A percentile compares a stretch with the other conserved stretches of the same genome.
Conservation (phyloP, 441 rosid genomes). For the Hura crepitans region DNA sequence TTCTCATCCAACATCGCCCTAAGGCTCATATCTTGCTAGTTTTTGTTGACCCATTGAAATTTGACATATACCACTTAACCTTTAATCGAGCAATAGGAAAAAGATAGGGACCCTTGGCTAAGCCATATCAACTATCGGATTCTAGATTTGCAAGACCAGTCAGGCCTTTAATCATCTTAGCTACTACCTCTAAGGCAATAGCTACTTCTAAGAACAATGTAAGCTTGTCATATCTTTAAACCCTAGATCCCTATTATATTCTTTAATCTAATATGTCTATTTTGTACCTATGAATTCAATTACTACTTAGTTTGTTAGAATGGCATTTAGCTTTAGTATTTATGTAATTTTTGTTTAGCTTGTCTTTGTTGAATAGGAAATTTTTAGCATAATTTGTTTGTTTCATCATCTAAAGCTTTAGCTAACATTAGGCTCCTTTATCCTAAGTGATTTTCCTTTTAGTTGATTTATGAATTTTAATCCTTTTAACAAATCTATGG, state of each 20-base stretch:
- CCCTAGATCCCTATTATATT: constrained; percentile 17
- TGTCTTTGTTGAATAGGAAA: too few relatives aligned
- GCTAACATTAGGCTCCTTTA: too few relatives aligned
- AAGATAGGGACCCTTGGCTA: constrained; percentile 76
- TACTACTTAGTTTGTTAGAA: neutral
- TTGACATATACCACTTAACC: neutral
- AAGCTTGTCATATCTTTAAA: constrained; percentile 21
- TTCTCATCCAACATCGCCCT: too few relatives aligned
- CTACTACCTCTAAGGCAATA: constrained; percentile 82
- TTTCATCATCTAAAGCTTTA: too few relatives aligned
- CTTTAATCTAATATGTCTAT: neutral
- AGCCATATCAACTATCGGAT: constrained; percentile 77
- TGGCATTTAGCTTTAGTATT: neutral
- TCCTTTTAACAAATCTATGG: too few relatives aligned
- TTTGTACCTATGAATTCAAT: neutral
- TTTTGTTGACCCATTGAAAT: too few relatives aligned
- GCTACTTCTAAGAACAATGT: constrained; percentile 81
- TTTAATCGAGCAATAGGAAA: constrained; percentile 17
- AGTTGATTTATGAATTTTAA: too few relatives aligned
- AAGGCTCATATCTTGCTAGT: too few relatives aligned
- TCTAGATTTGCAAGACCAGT: constrained; percentile 94
- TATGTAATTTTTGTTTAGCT: too few relatives aligned
- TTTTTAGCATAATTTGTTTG: too few relatives aligned
- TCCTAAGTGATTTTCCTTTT: too few relatives aligned
- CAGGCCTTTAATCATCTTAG: constrained; percentile 94